Percentiles rank a stretch among this genome's conserved stretches.
These are phyloP conservation scores for Suillus weaverae DNA, from an alignment of 768 basidiomycete genomes.

Conservation along the genomic window DNA sequence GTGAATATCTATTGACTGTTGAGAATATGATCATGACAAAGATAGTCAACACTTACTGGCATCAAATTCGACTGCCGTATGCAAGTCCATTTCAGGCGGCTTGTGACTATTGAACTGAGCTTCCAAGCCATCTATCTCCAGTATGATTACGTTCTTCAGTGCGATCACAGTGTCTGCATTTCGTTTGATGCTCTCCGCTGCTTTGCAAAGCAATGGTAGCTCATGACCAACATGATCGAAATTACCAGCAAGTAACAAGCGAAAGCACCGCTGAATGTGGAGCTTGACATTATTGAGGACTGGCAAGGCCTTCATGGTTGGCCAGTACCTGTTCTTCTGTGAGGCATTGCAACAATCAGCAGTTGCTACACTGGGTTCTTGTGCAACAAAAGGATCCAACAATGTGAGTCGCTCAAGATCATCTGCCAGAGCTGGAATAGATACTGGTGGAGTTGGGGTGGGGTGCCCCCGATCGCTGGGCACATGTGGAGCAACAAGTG, in stretches of 20 bases:
- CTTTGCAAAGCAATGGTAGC: not conserved
- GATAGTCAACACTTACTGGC: not conserved
- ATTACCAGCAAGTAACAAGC: not conserved
- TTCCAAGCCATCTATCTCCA: not conserved
- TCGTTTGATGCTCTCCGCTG: not conserved
- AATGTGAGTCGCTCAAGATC: slow-evolving; percentile 5
- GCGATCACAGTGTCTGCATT: not conserved
- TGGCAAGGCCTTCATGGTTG: not conserved
- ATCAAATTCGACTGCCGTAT: not conserved
- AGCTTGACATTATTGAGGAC: not conserved
- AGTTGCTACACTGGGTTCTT: too few species aligned
- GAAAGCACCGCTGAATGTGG: not conserved
- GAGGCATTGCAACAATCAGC: not conserved
- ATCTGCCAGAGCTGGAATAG: too few species aligned
- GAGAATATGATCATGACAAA: not conserved
- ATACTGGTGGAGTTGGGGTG: too few species aligned
- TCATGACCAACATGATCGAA: not conserved
- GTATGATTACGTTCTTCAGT: not conserved
- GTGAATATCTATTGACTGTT: not conserved
- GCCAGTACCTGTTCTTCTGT: not conserved
- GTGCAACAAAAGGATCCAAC: not conserved
- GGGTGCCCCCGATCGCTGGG: too few species aligned
- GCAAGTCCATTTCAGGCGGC: not conserved
- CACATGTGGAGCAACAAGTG: too few species aligned
- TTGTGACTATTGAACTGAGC: not conserved